These are phyloP conservation scores for Cutaneotrichosporon daszewskae DNA, from an alignment of 1,284 basidiomycete genomes.

Conservation along the genomic window DNA sequence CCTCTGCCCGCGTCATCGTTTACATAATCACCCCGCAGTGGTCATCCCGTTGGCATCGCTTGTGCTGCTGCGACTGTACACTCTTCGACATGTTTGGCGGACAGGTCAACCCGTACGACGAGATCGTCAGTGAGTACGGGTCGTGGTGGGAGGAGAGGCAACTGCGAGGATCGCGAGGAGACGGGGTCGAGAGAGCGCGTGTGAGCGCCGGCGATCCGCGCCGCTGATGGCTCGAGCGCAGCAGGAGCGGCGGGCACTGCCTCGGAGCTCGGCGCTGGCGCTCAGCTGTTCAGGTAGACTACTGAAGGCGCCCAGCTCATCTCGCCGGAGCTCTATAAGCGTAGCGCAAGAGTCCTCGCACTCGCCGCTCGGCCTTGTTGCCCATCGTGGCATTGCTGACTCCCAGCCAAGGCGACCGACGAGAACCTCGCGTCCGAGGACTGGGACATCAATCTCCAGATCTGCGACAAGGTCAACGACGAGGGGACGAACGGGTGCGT, in stretches of 20 bases:
- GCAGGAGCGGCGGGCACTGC: too few relatives aligned
- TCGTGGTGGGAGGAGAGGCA: background rate
- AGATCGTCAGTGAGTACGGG: slow-evolving; percentile 71
- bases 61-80: too few relatives aligned
- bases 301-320: too few relatives aligned
- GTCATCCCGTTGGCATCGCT: too few relatives aligned
- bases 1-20: too few relatives aligned
- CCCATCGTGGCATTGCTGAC: slow-evolving; percentile 1
- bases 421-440: slow-evolving; percentile 91
- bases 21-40: too few relatives aligned
- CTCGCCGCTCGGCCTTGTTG: background rate
- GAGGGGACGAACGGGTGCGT: slow-evolving; percentile 75
- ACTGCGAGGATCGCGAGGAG: background rate
- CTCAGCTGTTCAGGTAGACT: too few relatives aligned
- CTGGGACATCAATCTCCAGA: slow-evolving; percentile 88
- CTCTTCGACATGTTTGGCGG: slow-evolving; percentile 52
- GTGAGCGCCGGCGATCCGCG: too few relatives aligned
- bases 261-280: too few relatives aligned
- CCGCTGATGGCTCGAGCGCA: too few relatives aligned
- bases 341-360: background rate
- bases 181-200: too few relatives aligned
- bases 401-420: slow-evolving; percentile 83
- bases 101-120: slow-evolving; percentile 76
- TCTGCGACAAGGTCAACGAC: slow-evolving; percentile 94
- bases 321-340: background rate